These are phyloP conservation scores for Lupinus albus DNA, from an alignment of 306 rosid genomes.

Conservation along the genomic window DNA sequence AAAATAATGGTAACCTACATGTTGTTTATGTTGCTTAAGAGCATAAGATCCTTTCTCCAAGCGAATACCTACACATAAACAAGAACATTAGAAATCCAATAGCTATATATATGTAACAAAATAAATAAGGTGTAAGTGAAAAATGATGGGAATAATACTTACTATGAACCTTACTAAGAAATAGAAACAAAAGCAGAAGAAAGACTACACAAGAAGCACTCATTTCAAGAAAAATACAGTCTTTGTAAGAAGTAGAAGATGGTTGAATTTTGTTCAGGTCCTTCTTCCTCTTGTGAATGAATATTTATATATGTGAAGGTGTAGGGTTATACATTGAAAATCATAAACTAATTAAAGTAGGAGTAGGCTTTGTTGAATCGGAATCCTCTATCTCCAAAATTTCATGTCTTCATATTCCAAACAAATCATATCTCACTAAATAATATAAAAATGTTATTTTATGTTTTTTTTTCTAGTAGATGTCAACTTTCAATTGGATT, in stretches of 20 bases:
- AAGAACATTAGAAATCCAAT: slow-evolving; percentile 6
- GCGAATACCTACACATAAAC: slow-evolving; percentile 59
- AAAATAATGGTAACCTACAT: slow-evolving; percentile 44
- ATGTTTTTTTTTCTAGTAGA: no score
- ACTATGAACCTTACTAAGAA: slow-evolving; percentile 59
- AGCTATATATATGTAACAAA: background rate
- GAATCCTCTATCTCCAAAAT: no score
- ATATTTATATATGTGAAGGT: background rate
- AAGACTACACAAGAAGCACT: slow-evolving; percentile 40
- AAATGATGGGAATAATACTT: background rate
- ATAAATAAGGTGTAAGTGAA: background rate
- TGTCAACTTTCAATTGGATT: no score
- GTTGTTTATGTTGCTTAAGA: slow-evolving; percentile 39
- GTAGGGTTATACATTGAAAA: slow-evolving; percentile 46
- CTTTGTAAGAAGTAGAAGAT: slow-evolving; percentile 6
- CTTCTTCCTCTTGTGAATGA: slow-evolving; percentile 30
- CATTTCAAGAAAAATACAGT: slow-evolving; percentile 53
- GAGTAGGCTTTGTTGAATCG: slow-evolving; percentile 33
- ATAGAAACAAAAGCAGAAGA: slow-evolving; percentile 54
- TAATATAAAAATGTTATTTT: no score
- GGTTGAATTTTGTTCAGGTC: slow-evolving; percentile 5
- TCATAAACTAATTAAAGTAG: slow-evolving; percentile 35
- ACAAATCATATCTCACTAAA: no score
- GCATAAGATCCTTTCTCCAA: slow-evolving; percentile 51
- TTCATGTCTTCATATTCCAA: no score